Evolutionary conservation across 2,329 filamentous ascomycete species (phyloP).

Genomic region (Ramularia endophylla): DNA sequence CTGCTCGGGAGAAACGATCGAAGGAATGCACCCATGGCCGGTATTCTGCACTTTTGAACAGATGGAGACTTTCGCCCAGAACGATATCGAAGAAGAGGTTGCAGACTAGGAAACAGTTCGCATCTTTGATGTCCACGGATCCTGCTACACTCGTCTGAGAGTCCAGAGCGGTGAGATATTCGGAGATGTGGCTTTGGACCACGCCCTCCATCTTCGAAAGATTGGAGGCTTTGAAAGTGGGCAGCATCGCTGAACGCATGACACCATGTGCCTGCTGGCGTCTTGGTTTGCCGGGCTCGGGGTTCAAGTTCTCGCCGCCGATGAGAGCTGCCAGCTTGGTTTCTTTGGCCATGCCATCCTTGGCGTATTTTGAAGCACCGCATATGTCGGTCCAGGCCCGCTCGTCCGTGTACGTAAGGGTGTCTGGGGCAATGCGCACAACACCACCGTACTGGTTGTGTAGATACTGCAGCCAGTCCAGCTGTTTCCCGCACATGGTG

Average conservation of each 20-base stretch:
- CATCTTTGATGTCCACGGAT: too few species aligned
- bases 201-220: too few species aligned
- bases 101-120: too few species aligned
- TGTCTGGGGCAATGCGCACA: neutral
- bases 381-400: neutral
- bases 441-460: neutral
- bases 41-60: too few species aligned
- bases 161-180: too few species aligned
- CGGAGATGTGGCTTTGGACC: too few species aligned
- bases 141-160: too few species aligned
- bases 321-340: neutral
- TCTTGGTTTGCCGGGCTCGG: neutral
- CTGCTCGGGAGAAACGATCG: too few species aligned
- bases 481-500: too few species aligned
- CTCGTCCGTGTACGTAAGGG: neutral
- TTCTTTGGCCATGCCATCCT: neutral
- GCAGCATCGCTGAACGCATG: neutral
- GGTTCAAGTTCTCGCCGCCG: neutral
- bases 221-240: neutral
- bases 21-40: too few species aligned
- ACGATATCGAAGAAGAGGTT: too few species aligned
- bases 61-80: too few species aligned
- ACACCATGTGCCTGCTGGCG: neutral
- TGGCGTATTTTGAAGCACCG: neutral
- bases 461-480: neutral